Base-by-base conservation (phyloP, 2,329 filamentous ascomycete species). In the Drechmeria coniospora region DNA sequence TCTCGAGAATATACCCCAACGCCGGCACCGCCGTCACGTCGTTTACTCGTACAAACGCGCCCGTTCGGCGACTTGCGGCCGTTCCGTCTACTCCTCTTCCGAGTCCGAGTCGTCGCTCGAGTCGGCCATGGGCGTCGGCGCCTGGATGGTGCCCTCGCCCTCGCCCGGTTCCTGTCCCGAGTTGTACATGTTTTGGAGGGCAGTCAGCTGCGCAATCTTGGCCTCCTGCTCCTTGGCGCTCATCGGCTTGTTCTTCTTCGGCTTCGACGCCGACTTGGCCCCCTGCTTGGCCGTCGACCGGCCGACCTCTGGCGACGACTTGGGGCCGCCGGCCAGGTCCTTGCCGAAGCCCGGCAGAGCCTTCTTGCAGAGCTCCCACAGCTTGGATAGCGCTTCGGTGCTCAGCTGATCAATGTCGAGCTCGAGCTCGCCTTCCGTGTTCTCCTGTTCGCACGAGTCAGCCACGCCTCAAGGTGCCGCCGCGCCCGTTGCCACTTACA, bases 211-310 rank as follows among this genome's bases (percentile, higher is more conserved):
- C 16, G 63, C 59, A 39, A 80, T 78, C 31, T 67, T 69, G 15
- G 65, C 62, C 40, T 79, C 73, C 47, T 80, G 75, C 49, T 80
- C 74, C 14, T 59, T 56, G 36, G 75, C 76, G 46, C 68, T 74
- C 75, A 80, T 80, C 2, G 75, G 75, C 59, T 80, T 80, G 50
- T 80, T 79, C 60, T 78, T 78, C 56, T 74, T 74, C 28, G 67
- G 68, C 49, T 73, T 72, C 36, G 54, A 49, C 17, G 44, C 43
- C 11, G 46, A 37, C 23, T 49, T 45, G 27, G 47, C 35, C 0
- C 45, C 32, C 28, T 45, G 40, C 33, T 55, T 53, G 16, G 44
- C 34, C 7, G 46, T 33, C 4, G 46, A 35, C 3, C 43, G 45
- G 29, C 35, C 39, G 20, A 39, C 42, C 25, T 54, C 50, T 4